Base-by-base conservation (phyloP, 805 yeast species). In the Candida qinlingensis region DNA sequence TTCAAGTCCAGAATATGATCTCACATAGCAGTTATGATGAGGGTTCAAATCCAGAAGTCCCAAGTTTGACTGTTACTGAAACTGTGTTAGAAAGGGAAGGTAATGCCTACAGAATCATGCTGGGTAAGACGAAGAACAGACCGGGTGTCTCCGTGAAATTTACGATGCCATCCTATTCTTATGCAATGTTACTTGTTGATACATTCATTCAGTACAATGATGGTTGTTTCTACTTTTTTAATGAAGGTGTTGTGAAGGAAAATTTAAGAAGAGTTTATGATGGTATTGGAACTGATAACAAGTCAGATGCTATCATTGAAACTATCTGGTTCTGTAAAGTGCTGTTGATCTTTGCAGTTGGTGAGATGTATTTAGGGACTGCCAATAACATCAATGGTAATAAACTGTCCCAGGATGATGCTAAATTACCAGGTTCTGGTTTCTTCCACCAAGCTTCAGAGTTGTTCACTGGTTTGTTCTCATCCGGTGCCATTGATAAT, bases 301-400 rank as follows among this genome's bases (percentile, higher is more conserved):
- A 47, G 25, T 63, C 65, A 5, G 76, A 83, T 52, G 76, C 86
- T 6, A 78, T 83, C 30, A 69, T 84, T 46, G 89, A 85, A 61
- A 81, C 90, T 0, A 84, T 86, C 41, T 86, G 91, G 89, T 84
- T 84, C 57, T 85, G 92, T 67, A 86, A 86, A 62, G 76, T 85
- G 6, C 61, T 86, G 26, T 65, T 86, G 45, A 83, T 86, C 27
- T 85, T 86, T 63, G 88, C 92, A 5, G 76, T 81, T 42, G 94
- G 95, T 13, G 95, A 86, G 61, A 85, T 86, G 87, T 86, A 86
- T 58, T 64, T 85, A 36, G 92, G 92, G 1, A 83, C 89, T 0
- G 84, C 85, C 10, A 83, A 85, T 45, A 79, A 77, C 53, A 69
- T 74, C 26, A 83, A 82, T 58, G 80, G 83, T 3, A 57, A 55